Evolutionary conservation across 805 yeast genomes (phyloP), one percentile per base, ranked within the genome.

Genomic region (Candida vaughaniae): DNA sequence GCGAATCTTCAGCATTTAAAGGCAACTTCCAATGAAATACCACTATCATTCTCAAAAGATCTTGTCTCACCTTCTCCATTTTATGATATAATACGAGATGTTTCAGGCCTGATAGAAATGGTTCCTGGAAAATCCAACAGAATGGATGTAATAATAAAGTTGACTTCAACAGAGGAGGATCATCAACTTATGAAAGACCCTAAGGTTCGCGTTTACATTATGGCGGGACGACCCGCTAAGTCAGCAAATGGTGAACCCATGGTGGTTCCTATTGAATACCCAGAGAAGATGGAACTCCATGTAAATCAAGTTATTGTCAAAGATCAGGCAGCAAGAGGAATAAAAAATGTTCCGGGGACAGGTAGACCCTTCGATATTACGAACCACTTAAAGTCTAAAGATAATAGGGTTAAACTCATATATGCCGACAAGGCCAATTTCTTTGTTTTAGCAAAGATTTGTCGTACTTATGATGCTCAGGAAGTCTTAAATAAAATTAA

Each of bases 361-460:
- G 82, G 89, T 1, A 74, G 77, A 42, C 96, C 97, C 0, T 89
- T 87, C 0, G 85, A 90, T 55, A 47, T 91, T 28, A 84, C 95
- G 0, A 67, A 68, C 5, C 28, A 16, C 25, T 1, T 31, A 7
- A 30, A 8, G 4, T 26, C 29, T 3, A 15, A 12, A 4, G 16
- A 7, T 9, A 36, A 36, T 18, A 12, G 15, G 2, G 16, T 83
- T 23, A 75, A 73, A 39, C 53, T 82, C 18, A 68, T 72, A 2
- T 85, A 82, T 52, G 81, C 82, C 0, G 79, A 74, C 1, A 65
- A 68, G 15, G 10, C 6, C 23, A 71, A 74, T 37, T 80, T 58
- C 50, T 55, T 77, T 27, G 51, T 81, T 6, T 79, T 72, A 43
- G 60, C 82, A 10, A 84, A 22, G 12, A 36, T 36, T 26, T 30